These are phyloP conservation scores for Scorias spongiosa DNA, from an alignment of 2,329 filamentous ascomycete species.

Conservation along the genomic window DNA sequence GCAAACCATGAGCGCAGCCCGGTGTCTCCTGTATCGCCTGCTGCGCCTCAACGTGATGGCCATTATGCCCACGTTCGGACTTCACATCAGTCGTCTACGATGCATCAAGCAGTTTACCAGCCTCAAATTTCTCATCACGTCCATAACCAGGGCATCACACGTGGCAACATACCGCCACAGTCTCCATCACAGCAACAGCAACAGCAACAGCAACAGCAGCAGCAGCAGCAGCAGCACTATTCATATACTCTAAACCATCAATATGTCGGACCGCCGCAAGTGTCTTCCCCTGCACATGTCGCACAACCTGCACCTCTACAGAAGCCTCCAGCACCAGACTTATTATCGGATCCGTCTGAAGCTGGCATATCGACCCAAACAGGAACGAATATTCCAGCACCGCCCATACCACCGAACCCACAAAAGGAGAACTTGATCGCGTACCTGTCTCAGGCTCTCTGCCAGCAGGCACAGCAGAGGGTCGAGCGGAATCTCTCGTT, in stretches of 20 bases:
- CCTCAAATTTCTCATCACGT: background rate
- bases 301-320: constrained; percentile 17
- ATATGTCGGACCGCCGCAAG: constrained; percentile 5
- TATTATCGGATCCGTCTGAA: constrained; percentile 49
- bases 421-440: constrained; percentile 79
- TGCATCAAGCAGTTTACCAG: background rate
- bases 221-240: constrained; percentile 8
- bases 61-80: background rate
- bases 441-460: constrained; percentile 57
- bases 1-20: constrained; percentile 12
- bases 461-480: constrained; percentile 52
- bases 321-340: constrained; percentile 32
- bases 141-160: too few relatives aligned
- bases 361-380: constrained; percentile 39
- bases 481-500: constrained; percentile 59
- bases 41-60: background rate
- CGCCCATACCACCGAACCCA: constrained; percentile 86
- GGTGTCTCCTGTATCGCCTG: constrained; percentile 18
- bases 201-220: constrained; percentile 3
- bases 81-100: background rate
- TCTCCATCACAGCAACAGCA: constrained; percentile 3
- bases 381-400: constrained; percentile 39
- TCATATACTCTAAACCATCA: background rate
- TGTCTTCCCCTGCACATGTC: constrained; percentile 5
- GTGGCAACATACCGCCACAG: background rate